These are phyloP conservation scores for Hymenoscyphus occultus DNA, from an alignment of 2,329 filamentous ascomycete species.

Conservation along the genomic window DNA sequence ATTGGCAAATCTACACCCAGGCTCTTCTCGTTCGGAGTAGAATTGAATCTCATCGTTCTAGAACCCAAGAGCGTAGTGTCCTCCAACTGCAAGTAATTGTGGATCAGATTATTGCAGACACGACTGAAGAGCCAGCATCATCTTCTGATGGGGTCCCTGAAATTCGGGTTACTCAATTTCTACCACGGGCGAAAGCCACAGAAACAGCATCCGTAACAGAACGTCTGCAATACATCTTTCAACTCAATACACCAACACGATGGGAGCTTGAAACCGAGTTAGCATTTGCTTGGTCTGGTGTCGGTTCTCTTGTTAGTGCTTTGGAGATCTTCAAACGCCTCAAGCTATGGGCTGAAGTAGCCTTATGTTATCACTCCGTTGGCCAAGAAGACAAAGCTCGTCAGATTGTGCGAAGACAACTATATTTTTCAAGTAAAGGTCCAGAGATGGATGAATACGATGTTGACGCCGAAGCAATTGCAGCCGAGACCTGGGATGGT, in stretches of 20 bases:
- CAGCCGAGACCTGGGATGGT: conserved; percentile 57
- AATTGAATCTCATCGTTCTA: conserved; percentile 81
- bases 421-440: conserved; percentile 64
- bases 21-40: conserved; percentile 84
- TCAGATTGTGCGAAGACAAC: conserved; percentile 69
- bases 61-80: conserved; percentile 85
- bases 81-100: conserved; percentile 93
- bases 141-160: conserved; percentile 37
- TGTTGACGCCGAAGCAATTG: conserved; percentile 52
- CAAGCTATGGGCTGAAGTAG: conserved; percentile 91
- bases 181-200: conserved; percentile 69
- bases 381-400: conserved; percentile 75
- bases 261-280: conserved; percentile 96
- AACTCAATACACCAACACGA: conserved; percentile 76
- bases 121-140: conserved; percentile 38
- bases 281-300: conserved; percentile 84
- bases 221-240: conserved; percentile 79
- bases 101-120: conserved; percentile 92
- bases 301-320: conserved; percentile 84
- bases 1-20: conserved; percentile 98
- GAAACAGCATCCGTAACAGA: conserved; percentile 78
- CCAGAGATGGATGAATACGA: conserved; percentile 40
- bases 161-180: conserved; percentile 68
- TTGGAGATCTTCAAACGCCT: conserved; percentile 94
- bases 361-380: conserved; percentile 64